Percentiles rank a stretch among this genome's conserved stretches.
Evolutionary conservation across 2,329 filamentous ascomycete genomes (phyloP).

Genomic region (Aspergillus awamori): DNA sequence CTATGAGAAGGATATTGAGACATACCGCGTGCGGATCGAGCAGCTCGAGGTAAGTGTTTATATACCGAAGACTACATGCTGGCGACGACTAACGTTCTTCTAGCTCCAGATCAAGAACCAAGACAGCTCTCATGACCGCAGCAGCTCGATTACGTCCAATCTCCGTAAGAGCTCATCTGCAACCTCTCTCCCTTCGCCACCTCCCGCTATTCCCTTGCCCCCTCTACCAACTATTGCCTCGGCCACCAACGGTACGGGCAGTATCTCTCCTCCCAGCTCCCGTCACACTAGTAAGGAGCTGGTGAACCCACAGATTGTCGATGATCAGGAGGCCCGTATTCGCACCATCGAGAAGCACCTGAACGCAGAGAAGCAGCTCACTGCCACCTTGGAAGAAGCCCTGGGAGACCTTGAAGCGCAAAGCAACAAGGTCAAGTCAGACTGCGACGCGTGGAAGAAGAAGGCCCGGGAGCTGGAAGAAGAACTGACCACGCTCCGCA

Average conservation of each 20-base stretch:
- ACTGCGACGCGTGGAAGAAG: slow-evolving; percentile 88
- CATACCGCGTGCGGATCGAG: slow-evolving; percentile 58
- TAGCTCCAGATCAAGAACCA: slow-evolving; percentile 48
- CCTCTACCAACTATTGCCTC: slow-evolving; percentile 71
- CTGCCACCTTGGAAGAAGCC: slow-evolving; percentile 90
- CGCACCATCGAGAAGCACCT: slow-evolving; percentile 96
- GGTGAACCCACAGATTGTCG: slow-evolving; percentile 76
- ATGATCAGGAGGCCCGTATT: slow-evolving; percentile 94
- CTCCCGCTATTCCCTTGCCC: slow-evolving; percentile 92
- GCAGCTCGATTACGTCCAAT: slow-evolving; percentile 65
- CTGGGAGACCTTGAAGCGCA: slow-evolving; percentile 90
- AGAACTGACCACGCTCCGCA: slow-evolving; percentile 57
- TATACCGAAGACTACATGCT: neutral
- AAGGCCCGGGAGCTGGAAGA: slow-evolving; percentile 76
- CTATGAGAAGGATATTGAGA: slow-evolving; percentile 70
- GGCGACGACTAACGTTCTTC: slow-evolving; percentile 22
- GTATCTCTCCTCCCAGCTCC: slow-evolving; percentile 62
- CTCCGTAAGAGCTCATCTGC: slow-evolving; percentile 84
- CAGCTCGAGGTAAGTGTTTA: slow-evolving; percentile 70
- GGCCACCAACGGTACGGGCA: slow-evolving; percentile 53
- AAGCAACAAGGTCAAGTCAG: slow-evolving; percentile 86
- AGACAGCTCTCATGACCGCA: slow-evolving; percentile 54
- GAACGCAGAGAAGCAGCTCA: slow-evolving; percentile 93
- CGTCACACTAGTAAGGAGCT: slow-evolving; percentile 82
- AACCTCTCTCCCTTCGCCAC: slow-evolving; percentile 84